Base-by-base conservation (phyloP, 1,139 yeast genomes). In the Yamadazyma epiphylla region DNA sequence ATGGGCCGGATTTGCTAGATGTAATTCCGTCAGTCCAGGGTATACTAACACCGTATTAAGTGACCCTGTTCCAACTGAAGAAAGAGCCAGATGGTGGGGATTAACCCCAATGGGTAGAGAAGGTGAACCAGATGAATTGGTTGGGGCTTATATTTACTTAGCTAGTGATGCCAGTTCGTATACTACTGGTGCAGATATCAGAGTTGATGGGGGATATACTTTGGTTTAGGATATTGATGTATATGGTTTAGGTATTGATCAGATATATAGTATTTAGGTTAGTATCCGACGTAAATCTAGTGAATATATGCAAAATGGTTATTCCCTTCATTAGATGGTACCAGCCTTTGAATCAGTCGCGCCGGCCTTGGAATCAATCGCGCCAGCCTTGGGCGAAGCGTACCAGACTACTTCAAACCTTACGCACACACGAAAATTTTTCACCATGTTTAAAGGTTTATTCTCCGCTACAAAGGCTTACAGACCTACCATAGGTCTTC, bases 21-120 rank as follows among this genome's bases (percentile, higher is more conserved):
- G 70, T 29, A 75, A 75, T 48, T 56, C 74, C 22, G 67, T 75
- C 14, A 64, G 77, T n/a, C 81, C 81, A 3, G 81, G 81, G 13
- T 75, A 76, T 49, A 70, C 74, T 28, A 48, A 46, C 31, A 70
- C 77, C 6, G 76, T 77, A 20, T 67, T 77, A 41, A 59, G 77
- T 21, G 72, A 63, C 50, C 68, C 67, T 21, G 56, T 65, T 23
- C 64, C 68, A n/a, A 48, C 42, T 8, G 60, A 58, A 13, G 49
- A 51, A 27, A 49, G 61, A 41, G 52, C 54, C 34, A 50, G 46
- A 31, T 62, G 66, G 66, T 59, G 58, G 54, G 49, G 53, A n/a
- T 43, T 62, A 44, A 59, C 60, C 24, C 68, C 68, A 6, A 49
- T 55, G 55, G 68, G 68, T 8, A 55, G 71, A 51, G 65, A 63